Conservation (phyloP, 208 protist genomes). For the Blastocrithidia nonstop region DNA sequence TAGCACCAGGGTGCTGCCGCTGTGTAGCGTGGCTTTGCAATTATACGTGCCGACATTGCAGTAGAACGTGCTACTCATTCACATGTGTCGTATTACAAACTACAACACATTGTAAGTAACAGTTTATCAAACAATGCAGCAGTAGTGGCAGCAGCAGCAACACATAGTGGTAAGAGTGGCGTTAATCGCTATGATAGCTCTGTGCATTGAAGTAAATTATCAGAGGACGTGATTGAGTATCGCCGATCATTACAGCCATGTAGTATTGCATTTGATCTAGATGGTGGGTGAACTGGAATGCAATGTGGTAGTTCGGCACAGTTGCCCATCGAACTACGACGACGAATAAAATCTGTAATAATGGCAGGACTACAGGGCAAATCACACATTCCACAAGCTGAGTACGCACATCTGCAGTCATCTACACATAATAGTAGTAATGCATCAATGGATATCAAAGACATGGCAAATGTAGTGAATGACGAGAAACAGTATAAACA, state of each 20-base stretch:
- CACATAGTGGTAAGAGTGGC: too few relatives aligned
- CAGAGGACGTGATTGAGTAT: conserved; percentile 18
- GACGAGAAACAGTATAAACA: too few relatives aligned
- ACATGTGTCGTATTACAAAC: conserved; percentile 11
- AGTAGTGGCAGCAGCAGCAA: too few relatives aligned
- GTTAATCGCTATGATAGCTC: conserved; percentile 5
- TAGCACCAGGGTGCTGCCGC: not conserved
- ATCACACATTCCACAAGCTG: conserved; percentile 27
- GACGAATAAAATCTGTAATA: too few relatives aligned
- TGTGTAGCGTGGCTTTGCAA: conserved; percentile 5
- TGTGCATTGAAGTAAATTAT: conserved; percentile 2
- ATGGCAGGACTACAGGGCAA: conserved; percentile 18
- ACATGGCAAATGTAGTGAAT: too few relatives aligned
- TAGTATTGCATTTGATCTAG: conserved; percentile 21
- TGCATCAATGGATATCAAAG: too few relatives aligned
- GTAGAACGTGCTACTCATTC: conserved; percentile 16
- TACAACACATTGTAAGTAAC: conserved; percentile 33
- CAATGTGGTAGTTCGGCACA: too few relatives aligned
- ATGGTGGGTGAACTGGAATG: too few relatives aligned
- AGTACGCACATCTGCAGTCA: too few relatives aligned
- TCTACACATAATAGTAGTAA: too few relatives aligned
- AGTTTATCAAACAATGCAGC: too few relatives aligned
- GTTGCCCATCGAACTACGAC: too few relatives aligned
- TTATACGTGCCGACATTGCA: conserved; percentile 9
- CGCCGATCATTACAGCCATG: conserved; percentile 29